Evolutionary conservation across 1,284 basidiomycete species (phyloP), one percentile per base, ranked within the genome.

Genomic region (Malassezia furfur): DNA sequence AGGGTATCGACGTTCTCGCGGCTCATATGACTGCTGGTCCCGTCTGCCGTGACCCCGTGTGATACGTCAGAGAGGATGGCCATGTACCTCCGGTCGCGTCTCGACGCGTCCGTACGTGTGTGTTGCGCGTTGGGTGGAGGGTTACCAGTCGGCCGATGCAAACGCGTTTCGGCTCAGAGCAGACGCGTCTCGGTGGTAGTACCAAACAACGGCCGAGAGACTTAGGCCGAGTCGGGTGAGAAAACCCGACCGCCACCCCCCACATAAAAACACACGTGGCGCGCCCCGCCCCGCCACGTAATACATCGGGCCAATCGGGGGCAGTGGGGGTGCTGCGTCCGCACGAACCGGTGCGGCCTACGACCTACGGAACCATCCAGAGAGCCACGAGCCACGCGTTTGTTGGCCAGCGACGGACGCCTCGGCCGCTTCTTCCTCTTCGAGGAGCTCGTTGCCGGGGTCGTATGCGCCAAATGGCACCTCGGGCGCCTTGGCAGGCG

Each of bases 351-450:
- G 25, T 28, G 25, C 25, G 17, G 11, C 10, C 40, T 48, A 54
- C 39, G 38, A 15, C 9, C 22, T 40, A 46, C 34, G n/a, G 41
- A 74, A 67, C 71, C 71, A 74, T 9, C 71, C 43, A 14, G 17
- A 62, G 40, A 74, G 59, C 71, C 71, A 74, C 15, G 69, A 28
- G 15, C 45, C 43, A 5, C 36, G 8, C 35, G 40, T 19, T 7
- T 17, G 40, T 15, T 45, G 47, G 15, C 30, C 31, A 39, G 39
- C 48, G 10, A 35, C 47, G 25, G 25, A 50, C 21, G 41, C 31
- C 55, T 53, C 47, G 25, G 62, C 38, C 44, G 64, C 66, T n/a
- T 45, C 43, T 30, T 72, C 67, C 39, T 69, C 67, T 17, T 72
- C 68, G 25, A 50, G 65, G 1, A 63, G 40, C 11, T 57, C 63